phyloP scores from a whole-genome alignment of 208 protist genomes.

The Porcisia hertigi region DNA sequence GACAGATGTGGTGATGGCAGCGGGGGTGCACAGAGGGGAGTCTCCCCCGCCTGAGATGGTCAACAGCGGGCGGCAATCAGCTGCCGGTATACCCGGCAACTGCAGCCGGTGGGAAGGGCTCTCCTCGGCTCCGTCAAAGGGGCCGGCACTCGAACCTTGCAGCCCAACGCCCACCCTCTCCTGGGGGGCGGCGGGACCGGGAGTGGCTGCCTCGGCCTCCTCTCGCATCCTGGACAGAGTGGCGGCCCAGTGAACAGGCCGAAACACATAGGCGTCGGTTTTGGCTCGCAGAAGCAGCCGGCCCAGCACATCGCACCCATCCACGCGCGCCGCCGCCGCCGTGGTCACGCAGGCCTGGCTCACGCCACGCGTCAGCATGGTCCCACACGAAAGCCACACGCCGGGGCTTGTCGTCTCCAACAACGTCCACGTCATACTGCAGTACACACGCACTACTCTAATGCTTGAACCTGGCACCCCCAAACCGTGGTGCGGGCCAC shows the following conservation, averaged over 20 bases:
- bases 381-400: constrained; percentile 55
- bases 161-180: not conserved
- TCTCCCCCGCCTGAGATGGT: not conserved
- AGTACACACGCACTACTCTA: constrained; percentile 32
- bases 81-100: not conserved
- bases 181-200: not conserved
- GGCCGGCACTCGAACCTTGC: not conserved
- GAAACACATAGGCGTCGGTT: constrained; percentile 19
- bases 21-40: not conserved
- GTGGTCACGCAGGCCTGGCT: constrained; percentile 7
- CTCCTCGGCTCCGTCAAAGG: not conserved
- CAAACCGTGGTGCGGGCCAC: not conserved
- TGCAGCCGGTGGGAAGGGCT: not conserved
- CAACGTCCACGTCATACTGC: constrained; percentile 48
- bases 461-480: not conserved
- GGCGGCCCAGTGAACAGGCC: constrained; percentile 21
- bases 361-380: constrained; percentile 46
- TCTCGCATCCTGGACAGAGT: not conserved
- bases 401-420: constrained; percentile 26
- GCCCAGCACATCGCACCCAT: constrained; percentile 50
- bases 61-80: not conserved
- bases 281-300: constrained; percentile 21
- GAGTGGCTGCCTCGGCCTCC: not conserved
- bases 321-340: constrained; percentile 28
- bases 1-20: constrained; percentile 2